Base-by-base conservation (phyloP, 179 eudicot species). In the Silene vulgaris region DNA sequence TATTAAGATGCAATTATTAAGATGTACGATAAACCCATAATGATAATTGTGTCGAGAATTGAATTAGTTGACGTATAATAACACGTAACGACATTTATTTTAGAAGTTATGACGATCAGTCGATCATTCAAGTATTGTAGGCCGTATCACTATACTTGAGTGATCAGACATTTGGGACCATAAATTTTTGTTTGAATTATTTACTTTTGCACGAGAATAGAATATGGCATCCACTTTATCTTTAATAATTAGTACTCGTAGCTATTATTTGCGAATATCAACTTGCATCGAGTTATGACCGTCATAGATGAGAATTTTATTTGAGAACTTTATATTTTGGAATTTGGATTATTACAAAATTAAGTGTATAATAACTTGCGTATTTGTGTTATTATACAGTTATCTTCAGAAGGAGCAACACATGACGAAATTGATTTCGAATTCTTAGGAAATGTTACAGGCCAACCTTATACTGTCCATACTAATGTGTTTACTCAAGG, bases 401-500 rank as follows among this genome's bases (percentile, higher is more conserved):
- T 85, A 65, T 83, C 88, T n/a, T 85, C 88, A 0, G 79, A 83
- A 75, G 86, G 86, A 0, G 35, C 79, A 11, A 78, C 80, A 3
- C 81, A 81, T 26, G 88, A 85, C 8, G 88, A 85, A 66, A 85
- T 85, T 8, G 88, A 85, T 67, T 85, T 83, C 37, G 88, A 85
- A 82, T 85, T 85, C 81, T 56, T 85, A 13, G 88, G 88, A 7
- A 85, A 85, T 9, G 84, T 81, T 1, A 80, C 81, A 43, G 88
- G 88, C 0, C 86, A 85, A 43, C 88, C 88, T n/a, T 85, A 85
- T 74, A 85, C 88, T 2, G 67, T 85, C 8, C 88, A 85, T 72
- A 85, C 88, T 20, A 85, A 85, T 64, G 86, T 85, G 11, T 83
- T 80, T 48, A 83, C 86, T 4, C 80, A 80, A 79, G 88, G 88